Base-by-base conservation (phyloP, 148 eudicot genomes). In the Rheum nobile region DNA sequence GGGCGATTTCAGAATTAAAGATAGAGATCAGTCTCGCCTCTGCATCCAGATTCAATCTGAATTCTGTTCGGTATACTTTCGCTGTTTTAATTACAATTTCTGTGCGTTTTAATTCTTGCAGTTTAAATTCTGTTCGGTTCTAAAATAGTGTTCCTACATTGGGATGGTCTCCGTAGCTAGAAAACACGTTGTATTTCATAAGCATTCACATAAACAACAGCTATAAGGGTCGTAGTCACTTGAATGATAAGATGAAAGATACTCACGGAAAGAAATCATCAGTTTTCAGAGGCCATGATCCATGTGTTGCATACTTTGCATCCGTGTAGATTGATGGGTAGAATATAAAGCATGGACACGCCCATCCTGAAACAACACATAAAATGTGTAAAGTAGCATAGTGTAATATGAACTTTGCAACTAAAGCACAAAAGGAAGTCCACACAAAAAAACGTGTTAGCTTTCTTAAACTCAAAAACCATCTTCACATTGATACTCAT, bases 241-340 rank as follows among this genome's bases (percentile, higher is more conserved):
- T n/a, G 46, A 59, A 43, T 48, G 31, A 41, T 59, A 44, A 29
- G 21, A 26, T 43, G 14, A 74, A 72, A n/a, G 26, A 68, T 12
- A 80, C 91, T 88, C 75, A 90, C 96, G 96, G 96, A 78, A 90
- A 90, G 71, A 88, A 90, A 71, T 90, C 91, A 67, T 84, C 87
- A 71, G 85, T 80, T 81, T 90, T 90, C 47, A 85, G 79, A 71
- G 96, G 96, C 96, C 96, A 90, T 52, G 59, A 46, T 71, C 78
- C 83, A 76, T 72, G 78, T 67, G 82, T 73, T 71, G 86, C 90
- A 88, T 86, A 52, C 75, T 88, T 90, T 82, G 88, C 81, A 85
- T 83, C 85, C 12, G 96, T 88, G 74, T 90, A 90, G 57, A 90
- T 79, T 52, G 96, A 90, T 74, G 96, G 39, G 91, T 90, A 37